Conservation (phyloP, 2,329 filamentous ascomycete species). For the Pseudodiploospora longispora region DNA sequence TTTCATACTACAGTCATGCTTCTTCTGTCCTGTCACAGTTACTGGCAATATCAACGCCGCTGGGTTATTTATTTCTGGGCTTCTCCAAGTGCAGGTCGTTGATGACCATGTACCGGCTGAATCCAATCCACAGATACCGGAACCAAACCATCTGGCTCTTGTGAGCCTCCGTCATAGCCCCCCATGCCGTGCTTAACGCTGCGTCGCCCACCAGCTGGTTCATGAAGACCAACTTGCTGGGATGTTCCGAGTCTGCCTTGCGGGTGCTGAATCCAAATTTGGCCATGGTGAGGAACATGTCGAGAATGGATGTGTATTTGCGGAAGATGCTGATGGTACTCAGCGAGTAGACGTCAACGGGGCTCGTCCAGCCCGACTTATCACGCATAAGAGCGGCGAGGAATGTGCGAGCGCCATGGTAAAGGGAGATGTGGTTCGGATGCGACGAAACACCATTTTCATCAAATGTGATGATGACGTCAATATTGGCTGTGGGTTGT, state of each 20-base stretch:
- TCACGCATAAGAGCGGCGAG: conserved; percentile 56
- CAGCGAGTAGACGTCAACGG: conserved; percentile 80
- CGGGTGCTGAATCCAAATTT: conserved; percentile 36
- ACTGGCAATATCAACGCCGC: neutral
- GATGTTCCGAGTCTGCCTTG: conserved; percentile 31
- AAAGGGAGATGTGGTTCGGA: conserved; percentile 87
- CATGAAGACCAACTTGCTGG: conserved; percentile 59
- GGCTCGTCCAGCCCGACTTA: conserved; percentile 57
- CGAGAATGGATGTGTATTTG: conserved; percentile 75
- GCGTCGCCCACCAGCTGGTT: conserved; percentile 56
- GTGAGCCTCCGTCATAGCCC: conserved; percentile 84
- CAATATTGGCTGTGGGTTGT: conserved; percentile 50
- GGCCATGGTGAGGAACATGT: conserved; percentile 63
- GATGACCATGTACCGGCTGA: conserved; percentile 91
- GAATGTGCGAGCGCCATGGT: conserved; percentile 72
- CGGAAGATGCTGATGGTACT: conserved; percentile 62
- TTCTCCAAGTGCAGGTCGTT: conserved; percentile 68
- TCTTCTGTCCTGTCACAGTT: no score
- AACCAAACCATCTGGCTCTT: conserved; percentile 99
- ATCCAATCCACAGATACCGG: conserved; percentile 84
- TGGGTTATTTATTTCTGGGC: conserved; percentile 9
- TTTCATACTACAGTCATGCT: conserved; percentile 1
- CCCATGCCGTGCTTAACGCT: conserved; percentile 52
- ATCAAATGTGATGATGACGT: conserved; percentile 88
- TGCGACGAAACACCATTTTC: conserved; percentile 72